Evolutionary conservation across 1,284 basidiomycete genomes (phyloP), one percentile per base, ranked within the genome.

Genomic region (Malassezia sp.): DNA sequence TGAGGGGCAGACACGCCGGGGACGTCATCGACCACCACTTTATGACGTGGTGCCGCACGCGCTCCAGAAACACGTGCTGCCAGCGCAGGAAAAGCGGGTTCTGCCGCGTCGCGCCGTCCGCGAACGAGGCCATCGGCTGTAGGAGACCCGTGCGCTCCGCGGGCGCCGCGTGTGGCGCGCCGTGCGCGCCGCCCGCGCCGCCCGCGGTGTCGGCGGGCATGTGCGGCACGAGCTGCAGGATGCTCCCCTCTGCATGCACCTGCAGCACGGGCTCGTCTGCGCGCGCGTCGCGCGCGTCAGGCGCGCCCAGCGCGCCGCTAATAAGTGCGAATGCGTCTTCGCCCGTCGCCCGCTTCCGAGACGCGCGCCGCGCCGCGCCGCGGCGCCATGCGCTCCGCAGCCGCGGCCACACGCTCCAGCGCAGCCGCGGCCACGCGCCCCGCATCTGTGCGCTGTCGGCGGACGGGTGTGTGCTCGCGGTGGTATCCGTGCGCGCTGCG

Each of bases 41-140:
- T 72, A 91, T 80, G 24, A 86, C 80, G 59, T 90, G 82, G 63
- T 85, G 84, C 62, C 79, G 81, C n/a, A 78, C 71, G 4, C 81
- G 78, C 7, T 77, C 77, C 0, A 88, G 83, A 61, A 85, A 83
- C 45, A 84, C 77, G 65, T 93, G 87, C 63, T 91, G 83, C 88
- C 89, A 70, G 31, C 65, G 56, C 17, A 65, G 53, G 14, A 68
- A 42, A 45, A 67, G 22, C 18, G 46, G 22, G 28, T 43, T 30
- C 15, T 21, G 40, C 17, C 27, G 15, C n/a, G 24, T 14, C n/a
- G n/a, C 12, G 35, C 15, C 4, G 28, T 22, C 10, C 34, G 46
- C 14, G 36, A 21, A 57, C n/a, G n/a, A n/a, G n/a, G n/a, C n/a
- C n/a, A n/a, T n/a, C n/a, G n/a, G n/a, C n/a, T n/a, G n/a, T n/a